A percentile compares a stretch with the other conserved stretches of the same genome.
These are phyloP conservation scores for Stagonosporopsis cucurbitacearum DNA, from an alignment of 2,329 filamentous ascomycete genomes.

Conservation along the genomic window DNA sequence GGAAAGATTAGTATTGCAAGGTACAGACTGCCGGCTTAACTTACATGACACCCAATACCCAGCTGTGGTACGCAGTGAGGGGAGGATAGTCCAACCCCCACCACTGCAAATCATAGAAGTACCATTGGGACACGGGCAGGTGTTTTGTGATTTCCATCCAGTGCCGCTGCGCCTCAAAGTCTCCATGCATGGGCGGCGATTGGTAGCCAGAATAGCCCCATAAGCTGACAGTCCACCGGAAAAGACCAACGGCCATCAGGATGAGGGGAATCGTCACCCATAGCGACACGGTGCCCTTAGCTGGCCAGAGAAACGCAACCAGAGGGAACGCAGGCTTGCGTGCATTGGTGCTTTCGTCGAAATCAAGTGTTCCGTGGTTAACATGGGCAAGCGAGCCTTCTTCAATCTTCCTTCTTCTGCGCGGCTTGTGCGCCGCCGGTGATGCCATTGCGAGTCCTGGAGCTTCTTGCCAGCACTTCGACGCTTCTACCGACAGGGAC, in stretches of 20 bases:
- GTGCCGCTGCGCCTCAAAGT: slow-evolving; percentile 97
- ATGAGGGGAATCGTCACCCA: slow-evolving; percentile 90
- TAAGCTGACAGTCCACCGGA: slow-evolving; percentile 88
- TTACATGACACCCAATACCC: slow-evolving; percentile 84
- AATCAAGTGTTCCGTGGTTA: slow-evolving; percentile 52
- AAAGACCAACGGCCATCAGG: slow-evolving; percentile 87
- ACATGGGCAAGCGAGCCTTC: slow-evolving; percentile 48
- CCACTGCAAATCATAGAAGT: slow-evolving; percentile 95
- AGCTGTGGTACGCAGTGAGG: slow-evolving; percentile 97
- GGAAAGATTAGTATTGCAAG: slow-evolving; percentile 17
- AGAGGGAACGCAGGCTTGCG: slow-evolving; percentile 81
- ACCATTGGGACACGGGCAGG: slow-evolving; percentile 92
- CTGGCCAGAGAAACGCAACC: slow-evolving; percentile 92
- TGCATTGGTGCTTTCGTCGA: slow-evolving; percentile 54
- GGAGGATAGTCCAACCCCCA: slow-evolving; percentile 99
- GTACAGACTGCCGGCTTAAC: slow-evolving; percentile 28
- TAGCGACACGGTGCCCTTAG: slow-evolving; percentile 81
- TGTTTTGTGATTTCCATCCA: slow-evolving; percentile 98
- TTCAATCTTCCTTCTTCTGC: slow-evolving; percentile 53
- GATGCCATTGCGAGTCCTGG: slow-evolving; percentile 38
- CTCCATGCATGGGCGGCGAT: slow-evolving; percentile 88
- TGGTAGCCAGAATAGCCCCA: slow-evolving; percentile 94
- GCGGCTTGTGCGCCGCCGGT: slow-evolving; percentile 49
- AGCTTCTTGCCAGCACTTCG: slow-evolving; percentile 4
- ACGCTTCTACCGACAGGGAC: too few relatives aligned